These are phyloP conservation scores for Sporothrix schenckii DNA, from an alignment of 2,329 filamentous ascomycete species.

Conservation along the genomic window DNA sequence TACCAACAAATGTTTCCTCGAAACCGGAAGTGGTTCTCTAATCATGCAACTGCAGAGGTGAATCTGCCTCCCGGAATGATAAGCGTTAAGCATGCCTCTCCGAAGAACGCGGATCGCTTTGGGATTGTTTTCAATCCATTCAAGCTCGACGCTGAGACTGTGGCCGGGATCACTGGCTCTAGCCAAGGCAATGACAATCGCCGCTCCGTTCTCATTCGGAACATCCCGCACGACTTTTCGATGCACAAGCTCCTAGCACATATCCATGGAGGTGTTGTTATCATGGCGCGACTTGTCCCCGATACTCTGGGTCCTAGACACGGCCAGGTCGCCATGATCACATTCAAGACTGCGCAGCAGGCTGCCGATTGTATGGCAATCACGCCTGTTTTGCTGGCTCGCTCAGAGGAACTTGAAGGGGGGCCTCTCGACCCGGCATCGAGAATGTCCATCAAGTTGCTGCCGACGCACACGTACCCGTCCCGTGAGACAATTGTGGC, in stretches of 20 bases:
- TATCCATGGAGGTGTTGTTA: slow-evolving; percentile 33
- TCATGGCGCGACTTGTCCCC: slow-evolving; percentile 25
- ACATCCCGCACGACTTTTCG: slow-evolving; percentile 26
- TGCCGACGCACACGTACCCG: slow-evolving; percentile 33
- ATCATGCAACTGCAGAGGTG: slow-evolving; percentile 17
- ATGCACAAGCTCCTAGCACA: slow-evolving; percentile 32
- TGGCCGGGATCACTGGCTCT: neutral
- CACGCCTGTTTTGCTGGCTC: neutral
- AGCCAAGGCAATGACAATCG: slow-evolving; percentile 1
- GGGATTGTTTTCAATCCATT: slow-evolving; percentile 31
- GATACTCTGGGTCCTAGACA: slow-evolving; percentile 3
- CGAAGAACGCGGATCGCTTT: slow-evolving; percentile 28
- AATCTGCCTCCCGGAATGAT: slow-evolving; percentile 27
- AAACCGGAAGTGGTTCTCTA: slow-evolving; percentile 5
- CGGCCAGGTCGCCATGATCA: slow-evolving; percentile 32
- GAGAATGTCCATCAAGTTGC: neutral
- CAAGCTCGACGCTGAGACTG: slow-evolving; percentile 15
- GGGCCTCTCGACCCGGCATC: neutral
- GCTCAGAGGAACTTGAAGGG: neutral
- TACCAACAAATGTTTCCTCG: neutral
- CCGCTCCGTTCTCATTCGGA: slow-evolving; percentile 33
- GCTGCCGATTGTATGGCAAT: slow-evolving; percentile 5
- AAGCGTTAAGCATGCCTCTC: slow-evolving; percentile 6
- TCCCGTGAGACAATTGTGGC: slow-evolving; percentile 2
- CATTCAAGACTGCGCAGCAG: slow-evolving; percentile 30